phyloP scores from a whole-genome alignment of 169 alveolate species.

The Condylostoma magnum region DNA sequence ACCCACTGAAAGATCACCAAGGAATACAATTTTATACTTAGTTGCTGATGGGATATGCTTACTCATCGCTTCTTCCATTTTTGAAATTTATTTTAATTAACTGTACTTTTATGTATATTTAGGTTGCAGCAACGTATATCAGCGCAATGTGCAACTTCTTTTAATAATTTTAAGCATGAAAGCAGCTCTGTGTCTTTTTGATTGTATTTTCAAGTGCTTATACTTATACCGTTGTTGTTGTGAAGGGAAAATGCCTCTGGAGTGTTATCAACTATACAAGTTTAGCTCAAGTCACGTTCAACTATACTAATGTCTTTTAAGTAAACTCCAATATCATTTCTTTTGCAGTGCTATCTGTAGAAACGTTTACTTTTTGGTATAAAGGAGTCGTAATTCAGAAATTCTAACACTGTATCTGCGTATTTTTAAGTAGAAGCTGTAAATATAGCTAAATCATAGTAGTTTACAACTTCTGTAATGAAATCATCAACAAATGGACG shows the following conservation, averaged over 20 bases:
- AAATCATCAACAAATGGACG: constrained; percentile 43
- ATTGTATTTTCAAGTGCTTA: constrained; percentile 83
- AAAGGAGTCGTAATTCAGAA: background rate
- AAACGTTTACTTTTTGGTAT: constrained; percentile 4
- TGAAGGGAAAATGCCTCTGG: constrained; percentile 76
- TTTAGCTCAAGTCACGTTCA: constrained; percentile 76
- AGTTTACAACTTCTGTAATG: constrained; percentile 33
- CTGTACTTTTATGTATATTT: no score
- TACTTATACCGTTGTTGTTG: constrained; percentile 82
- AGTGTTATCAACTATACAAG: constrained; percentile 81
- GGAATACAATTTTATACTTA: constrained; percentile 47
- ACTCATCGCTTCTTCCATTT: no score
- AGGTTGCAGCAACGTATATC: no score
- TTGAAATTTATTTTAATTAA: no score
- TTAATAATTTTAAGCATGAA: background rate
- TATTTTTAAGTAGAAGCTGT: constrained; percentile 37
- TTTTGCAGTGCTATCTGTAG: constrained; percentile 3
- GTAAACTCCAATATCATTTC: constrained; percentile 45
- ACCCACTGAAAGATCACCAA: constrained; percentile 58
- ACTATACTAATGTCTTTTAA: constrained; percentile 74
- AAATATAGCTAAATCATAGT: constrained; percentile 40
- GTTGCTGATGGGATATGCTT: constrained; percentile 8
- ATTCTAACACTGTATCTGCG: background rate
- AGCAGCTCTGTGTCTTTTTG: constrained; percentile 44
- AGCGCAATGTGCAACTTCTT: no score